Conservation (phyloP, 2,329 filamentous ascomycete genomes). For the Ophiocordyceps sinensis region DNA sequence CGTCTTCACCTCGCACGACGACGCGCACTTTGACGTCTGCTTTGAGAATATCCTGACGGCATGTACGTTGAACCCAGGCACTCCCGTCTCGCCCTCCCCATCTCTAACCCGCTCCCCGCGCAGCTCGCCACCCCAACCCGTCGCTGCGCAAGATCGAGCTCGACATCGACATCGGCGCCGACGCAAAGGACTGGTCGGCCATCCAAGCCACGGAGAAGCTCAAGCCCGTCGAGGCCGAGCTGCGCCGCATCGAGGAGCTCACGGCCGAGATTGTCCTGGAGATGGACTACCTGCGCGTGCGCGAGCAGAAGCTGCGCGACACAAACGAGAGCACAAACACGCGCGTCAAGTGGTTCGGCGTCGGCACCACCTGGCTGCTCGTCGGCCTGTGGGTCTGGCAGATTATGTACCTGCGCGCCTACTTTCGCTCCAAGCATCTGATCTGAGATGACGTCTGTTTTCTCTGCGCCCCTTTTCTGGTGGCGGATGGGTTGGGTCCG, state of each 20-base stretch:
- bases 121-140: slow-evolving; percentile 25
- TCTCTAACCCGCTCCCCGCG: background rate
- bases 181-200: slow-evolving; percentile 95
- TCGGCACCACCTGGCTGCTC: slow-evolving; percentile 83
- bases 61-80: slow-evolving; percentile 36
- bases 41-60: slow-evolving; percentile 71
- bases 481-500: too few relatives aligned
- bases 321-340: slow-evolving; percentile 99
- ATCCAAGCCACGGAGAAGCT: slow-evolving; percentile 96
- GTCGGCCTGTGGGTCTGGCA: slow-evolving; percentile 88
- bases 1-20: slow-evolving; percentile 83
- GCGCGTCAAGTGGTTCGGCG: slow-evolving; percentile 96
- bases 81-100: background rate
- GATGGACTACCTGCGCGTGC: slow-evolving; percentile 85
- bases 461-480: background rate
- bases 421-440: slow-evolving; percentile 57
- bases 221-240: slow-evolving; percentile 89
- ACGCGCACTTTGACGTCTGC: slow-evolving; percentile 92
- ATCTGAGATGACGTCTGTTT: slow-evolving; percentile 11
- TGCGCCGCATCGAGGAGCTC: slow-evolving; percentile 83
- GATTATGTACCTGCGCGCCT: slow-evolving; percentile 91
- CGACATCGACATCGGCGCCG: slow-evolving; percentile 90
- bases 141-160: slow-evolving; percentile 67
- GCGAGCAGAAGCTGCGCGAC: slow-evolving; percentile 92
- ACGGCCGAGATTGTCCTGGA: slow-evolving; percentile 77